Base-by-base conservation (phyloP, 2,329 filamentous ascomycete species). In the Apiospora malaysiana region DNA sequence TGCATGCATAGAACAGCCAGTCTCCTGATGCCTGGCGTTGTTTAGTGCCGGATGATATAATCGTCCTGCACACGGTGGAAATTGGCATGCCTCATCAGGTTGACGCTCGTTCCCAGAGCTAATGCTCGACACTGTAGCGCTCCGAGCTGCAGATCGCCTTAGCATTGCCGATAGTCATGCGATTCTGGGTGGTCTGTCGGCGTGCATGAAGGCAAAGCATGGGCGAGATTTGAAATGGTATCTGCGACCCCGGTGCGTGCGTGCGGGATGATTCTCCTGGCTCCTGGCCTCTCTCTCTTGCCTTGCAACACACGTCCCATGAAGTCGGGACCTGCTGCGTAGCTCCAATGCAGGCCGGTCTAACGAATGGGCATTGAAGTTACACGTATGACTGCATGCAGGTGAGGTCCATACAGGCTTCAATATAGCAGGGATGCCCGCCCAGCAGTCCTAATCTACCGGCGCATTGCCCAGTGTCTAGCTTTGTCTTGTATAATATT, bases 301-400 rank as follows among this genome's bases (percentile, higher is more conserved):
- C 18, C 51, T 56, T 56, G 49, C 51, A 59, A 59, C 51, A 59
- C 51, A n/a, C 51, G 51, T 59, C 18, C 51, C 51, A 21, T 59
- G 51, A 59, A 21, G 51, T 59, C 51, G 51, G 51, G 51, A 59
- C 51, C 18, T 59, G 16, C 25, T 59, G 51, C 16, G 27, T 27
- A 37, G 18, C 51, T 16, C 25, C 18, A 21, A 18, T 16, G 51
- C 25, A 21, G 9, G 51, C 51, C 27, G 27, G 27, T 59, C 51
- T 18, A 21, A 37, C 25, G 51, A 37, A 59, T 59, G 51, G 51
- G 27, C 51, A 59, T 59, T 21, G 51, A 37, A 59, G 51, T 37
- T 59, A 59, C 51, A 59, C 51, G 51, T 59, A 59, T 59, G 51
- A 59, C 27, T 59, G 51, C 51, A 59, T 59, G 10, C 51, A 37